phyloP scores from a whole-genome alignment of 768 basidiomycete species.

The Boletus reticulatus region DNA sequence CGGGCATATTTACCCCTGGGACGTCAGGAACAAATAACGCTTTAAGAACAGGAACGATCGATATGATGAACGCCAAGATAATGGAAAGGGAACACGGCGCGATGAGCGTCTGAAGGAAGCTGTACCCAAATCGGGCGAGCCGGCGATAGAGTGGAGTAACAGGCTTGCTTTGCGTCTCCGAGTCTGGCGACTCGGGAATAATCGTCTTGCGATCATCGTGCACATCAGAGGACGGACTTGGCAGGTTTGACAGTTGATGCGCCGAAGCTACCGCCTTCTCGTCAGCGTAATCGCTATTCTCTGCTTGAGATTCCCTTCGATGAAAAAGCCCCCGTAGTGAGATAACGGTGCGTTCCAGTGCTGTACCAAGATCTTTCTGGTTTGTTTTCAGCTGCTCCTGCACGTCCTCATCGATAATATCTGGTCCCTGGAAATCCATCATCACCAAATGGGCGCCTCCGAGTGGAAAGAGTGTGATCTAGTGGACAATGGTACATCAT shows the following conservation, averaged over 20 bases:
- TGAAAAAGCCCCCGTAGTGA: not conserved
- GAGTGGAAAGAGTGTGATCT: slow-evolving; percentile 66
- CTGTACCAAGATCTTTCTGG: slow-evolving; percentile 25
- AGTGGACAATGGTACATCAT: not conserved
- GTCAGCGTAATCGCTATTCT: not conserved
- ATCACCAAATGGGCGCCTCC: slow-evolving; percentile 55
- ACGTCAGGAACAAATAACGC: slow-evolving; percentile 53
- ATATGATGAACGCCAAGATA: slow-evolving; percentile 50
- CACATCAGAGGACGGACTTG: not conserved
- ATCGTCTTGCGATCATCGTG: not conserved
- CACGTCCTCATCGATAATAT: slow-evolving; percentile 57
- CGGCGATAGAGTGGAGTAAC: slow-evolving; percentile 1
- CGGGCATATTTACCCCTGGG: slow-evolving; percentile 40
- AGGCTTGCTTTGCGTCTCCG: not conserved
- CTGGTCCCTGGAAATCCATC: slow-evolving; percentile 65
- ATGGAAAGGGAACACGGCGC: slow-evolving; percentile 54
- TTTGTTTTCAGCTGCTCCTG: slow-evolving; percentile 41
- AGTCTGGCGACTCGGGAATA: not conserved
- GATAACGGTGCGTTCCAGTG: slow-evolving; percentile 10
- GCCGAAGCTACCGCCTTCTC: slow-evolving; percentile 3
- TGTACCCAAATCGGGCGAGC: slow-evolving; percentile 3
- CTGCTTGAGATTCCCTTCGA: not conserved
- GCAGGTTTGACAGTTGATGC: not conserved
- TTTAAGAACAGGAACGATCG: slow-evolving; percentile 56
- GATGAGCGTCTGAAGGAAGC: slow-evolving; percentile 38